Base-by-base conservation (phyloP, 495 filamentous ascomycete species). In the Aspergillus heteromorphus region DNA sequence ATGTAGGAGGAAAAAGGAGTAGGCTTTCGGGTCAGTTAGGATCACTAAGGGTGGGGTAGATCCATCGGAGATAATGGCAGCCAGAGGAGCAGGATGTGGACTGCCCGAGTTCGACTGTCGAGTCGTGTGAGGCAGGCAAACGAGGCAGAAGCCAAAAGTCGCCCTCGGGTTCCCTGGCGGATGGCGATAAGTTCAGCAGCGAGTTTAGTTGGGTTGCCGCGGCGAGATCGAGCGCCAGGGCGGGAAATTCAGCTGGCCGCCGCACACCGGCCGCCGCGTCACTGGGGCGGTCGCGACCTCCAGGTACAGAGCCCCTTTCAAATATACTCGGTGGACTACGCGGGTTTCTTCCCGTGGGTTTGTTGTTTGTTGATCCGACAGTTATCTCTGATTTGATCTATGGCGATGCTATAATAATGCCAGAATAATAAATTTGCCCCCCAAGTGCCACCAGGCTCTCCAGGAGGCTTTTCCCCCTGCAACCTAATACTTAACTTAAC, bases 31-130 rank as follows among this genome's bases (percentile, higher is more conserved):
- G 45, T 53, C 21, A 23, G 41, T 2, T 57, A 45, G 47, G 43
- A 51, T 40, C 47, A 51, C 53, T 53, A 54, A 48, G 56, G 48
- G 53, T 43, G 57, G 53, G 54, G 56, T 54, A 36, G 9, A 18
- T 59, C 56, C 60, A 62, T 62, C 50, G 45, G 60, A 31, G 25
- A 45, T 29, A 31, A 31, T 36, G n/a, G 16, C 18, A 16, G 51
- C 49, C 43, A 30, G 51, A 8, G 50, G 43, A 41, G 48, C 54
- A 54, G 29, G 41, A 38, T 20, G 18, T 27, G 51, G 48, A 42
- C 52, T 20, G 42, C 27, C 52, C 27, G 40, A 45, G n/a, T 40
- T 23, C 38, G 50, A 23, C 48, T 47, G 21, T 19, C 40, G n/a
- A 29, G 31, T 14, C 27, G 47, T 49, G 47, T n/a, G 47, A 49